A percentile compares a stretch with the other conserved stretches of the same genome.
These are phyloP conservation scores for Letharia columbiana DNA, from an alignment of 495 filamentous ascomycete species.

Conservation along the genomic window DNA sequence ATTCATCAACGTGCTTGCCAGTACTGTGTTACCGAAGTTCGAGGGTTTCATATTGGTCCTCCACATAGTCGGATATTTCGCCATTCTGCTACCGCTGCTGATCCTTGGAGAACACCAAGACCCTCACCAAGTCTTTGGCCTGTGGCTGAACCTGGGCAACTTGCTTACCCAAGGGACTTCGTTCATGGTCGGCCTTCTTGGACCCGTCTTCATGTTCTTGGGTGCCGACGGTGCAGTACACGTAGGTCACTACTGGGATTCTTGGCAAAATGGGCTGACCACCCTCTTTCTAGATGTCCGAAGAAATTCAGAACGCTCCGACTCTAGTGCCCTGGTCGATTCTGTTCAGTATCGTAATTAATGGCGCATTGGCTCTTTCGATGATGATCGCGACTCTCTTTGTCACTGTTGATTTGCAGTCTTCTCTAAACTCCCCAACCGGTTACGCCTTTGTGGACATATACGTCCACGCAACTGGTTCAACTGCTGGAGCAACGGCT, in stretches of 20 bases:
- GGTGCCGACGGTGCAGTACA: conserved; percentile 34
- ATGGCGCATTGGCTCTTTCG: conserved; percentile 36
- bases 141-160: conserved; percentile 34
- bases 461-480: conserved; percentile 41
- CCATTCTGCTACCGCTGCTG: conserved; percentile 38
- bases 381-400: conserved; percentile 37
- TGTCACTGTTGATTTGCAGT: conserved; percentile 35
- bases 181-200: conserved; percentile 35
- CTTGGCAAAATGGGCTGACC: not conserved
- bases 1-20: conserved; percentile 38
- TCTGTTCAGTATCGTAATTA: conserved; percentile 35
- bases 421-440: conserved; percentile 33
- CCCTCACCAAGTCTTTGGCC: conserved; percentile 39
- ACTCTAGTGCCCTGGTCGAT: conserved; percentile 35
- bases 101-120: conserved; percentile 39
- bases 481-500: conserved; percentile 36
- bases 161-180: conserved; percentile 37
- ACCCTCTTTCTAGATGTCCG: conserved; percentile 24
- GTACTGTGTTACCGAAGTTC: conserved; percentile 38
- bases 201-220: conserved; percentile 30
- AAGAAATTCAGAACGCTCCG: conserved; percentile 40
- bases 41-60: conserved; percentile 41
- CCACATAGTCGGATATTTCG: conserved; percentile 42
- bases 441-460: conserved; percentile 48
- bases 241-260: not conserved